Evolutionary conservation across 2,329 filamentous ascomycete species (phyloP).

Genomic region (Colletotrichum agaves): DNA sequence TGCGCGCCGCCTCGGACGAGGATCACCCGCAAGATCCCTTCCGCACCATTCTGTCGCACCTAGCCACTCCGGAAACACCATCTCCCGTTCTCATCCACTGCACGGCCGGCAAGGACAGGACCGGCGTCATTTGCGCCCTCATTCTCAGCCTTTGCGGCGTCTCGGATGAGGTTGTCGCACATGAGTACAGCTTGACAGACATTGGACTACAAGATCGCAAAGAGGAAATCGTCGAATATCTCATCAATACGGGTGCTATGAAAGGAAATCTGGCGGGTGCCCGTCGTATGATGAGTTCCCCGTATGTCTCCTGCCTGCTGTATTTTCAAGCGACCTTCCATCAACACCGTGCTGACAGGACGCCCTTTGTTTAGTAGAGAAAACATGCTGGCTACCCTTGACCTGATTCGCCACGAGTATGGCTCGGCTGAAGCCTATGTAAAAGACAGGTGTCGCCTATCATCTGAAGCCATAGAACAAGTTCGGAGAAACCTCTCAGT

Average conservation of each 20-base stretch:
- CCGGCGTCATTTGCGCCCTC: constrained; percentile 75
- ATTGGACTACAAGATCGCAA: constrained; percentile 66
- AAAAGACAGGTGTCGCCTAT: constrained; percentile 66
- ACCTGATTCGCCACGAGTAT: constrained; percentile 68
- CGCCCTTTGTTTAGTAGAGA: constrained; percentile 49
- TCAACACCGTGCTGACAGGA: not conserved
- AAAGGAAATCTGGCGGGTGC: constrained; percentile 57
- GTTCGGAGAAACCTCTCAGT: constrained; percentile 62
- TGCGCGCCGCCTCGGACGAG: constrained; percentile 58
- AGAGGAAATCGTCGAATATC: constrained; percentile 59
- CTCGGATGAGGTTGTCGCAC: constrained; percentile 65
- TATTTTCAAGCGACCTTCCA: not conserved
- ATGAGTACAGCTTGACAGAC: constrained; percentile 77
- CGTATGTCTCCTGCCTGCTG: constrained; percentile 41
- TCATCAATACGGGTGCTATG: constrained; percentile 62
- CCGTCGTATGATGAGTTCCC: constrained; percentile 56
- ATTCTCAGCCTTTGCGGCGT: constrained; percentile 73
- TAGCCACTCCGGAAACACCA: constrained; percentile 54
- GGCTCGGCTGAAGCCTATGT: constrained; percentile 74
- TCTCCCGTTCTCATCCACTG: constrained; percentile 75
- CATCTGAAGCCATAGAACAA: constrained; percentile 62
- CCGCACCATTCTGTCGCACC: constrained; percentile 62
- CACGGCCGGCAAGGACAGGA: constrained; percentile 82
- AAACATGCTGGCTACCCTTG: constrained; percentile 59
- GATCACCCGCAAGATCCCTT: constrained; percentile 53